These are phyloP conservation scores for Spinacia oleracea DNA, from an alignment of 179 eudicot genomes.

Conservation along the genomic window DNA sequence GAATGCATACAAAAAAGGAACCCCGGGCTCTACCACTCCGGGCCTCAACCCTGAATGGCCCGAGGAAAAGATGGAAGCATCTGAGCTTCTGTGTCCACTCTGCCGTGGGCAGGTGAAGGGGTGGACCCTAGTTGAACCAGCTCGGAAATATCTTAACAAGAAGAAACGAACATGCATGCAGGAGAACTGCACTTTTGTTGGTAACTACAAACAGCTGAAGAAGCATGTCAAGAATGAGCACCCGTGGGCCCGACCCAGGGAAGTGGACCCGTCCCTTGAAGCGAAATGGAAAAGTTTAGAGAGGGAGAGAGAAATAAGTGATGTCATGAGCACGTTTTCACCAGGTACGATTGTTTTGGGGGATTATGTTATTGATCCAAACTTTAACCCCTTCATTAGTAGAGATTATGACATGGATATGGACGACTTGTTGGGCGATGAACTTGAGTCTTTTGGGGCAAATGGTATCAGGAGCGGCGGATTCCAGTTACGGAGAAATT, in stretches of 20 bases:
- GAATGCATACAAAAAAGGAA: slow-evolving; percentile 60
- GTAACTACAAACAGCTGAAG: slow-evolving; percentile 66
- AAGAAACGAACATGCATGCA: slow-evolving; percentile 69
- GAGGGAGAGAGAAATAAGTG: slow-evolving; percentile 57
- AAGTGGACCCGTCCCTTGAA: slow-evolving; percentile 66
- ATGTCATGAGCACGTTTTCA: slow-evolving; percentile 71
- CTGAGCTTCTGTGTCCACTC: slow-evolving; percentile 68
- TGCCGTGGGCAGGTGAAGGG: slow-evolving; percentile 92
- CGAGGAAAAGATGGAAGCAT: slow-evolving; percentile 33
- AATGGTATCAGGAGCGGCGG: slow-evolving; percentile 22
- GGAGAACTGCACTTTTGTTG: slow-evolving; percentile 66
- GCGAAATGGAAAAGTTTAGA: slow-evolving; percentile 77
- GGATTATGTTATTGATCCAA: slow-evolving; percentile 71
- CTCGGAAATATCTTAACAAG: slow-evolving; percentile 57
- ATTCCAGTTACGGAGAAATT: slow-evolving; percentile 34
- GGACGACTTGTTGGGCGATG: slow-evolving; percentile 39
- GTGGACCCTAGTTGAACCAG: slow-evolving; percentile 77
- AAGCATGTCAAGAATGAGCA: slow-evolving; percentile 67
- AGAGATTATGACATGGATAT: slow-evolving; percentile 32
- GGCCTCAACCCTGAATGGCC: slow-evolving; percentile 27
- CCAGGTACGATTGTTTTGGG: slow-evolving; percentile 71
- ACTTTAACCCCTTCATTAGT: slow-evolving; percentile 29
- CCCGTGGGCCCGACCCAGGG: slow-evolving; percentile 63
- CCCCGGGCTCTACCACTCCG: slow-evolving; percentile 28
- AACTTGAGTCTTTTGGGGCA: slow-evolving; percentile 27